Base-by-base conservation (phyloP, 140 eudicot genomes). In the Artemisia princeps region DNA sequence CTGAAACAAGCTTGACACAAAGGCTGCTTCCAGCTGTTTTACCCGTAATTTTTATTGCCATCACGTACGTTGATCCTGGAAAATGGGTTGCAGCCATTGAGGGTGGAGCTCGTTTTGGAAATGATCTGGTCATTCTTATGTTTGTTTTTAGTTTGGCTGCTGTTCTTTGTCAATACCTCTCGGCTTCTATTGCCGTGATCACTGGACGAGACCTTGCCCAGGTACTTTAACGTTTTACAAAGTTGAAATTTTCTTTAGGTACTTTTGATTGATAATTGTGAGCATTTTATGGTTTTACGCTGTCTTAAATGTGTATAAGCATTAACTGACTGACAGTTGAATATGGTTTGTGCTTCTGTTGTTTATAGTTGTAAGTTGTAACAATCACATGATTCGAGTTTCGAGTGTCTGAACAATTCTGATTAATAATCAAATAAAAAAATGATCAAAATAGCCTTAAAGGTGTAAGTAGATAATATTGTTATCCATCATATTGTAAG, bases 21-120 rank as follows among this genome's bases (percentile, higher is more conserved):
- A 81, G 85, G 63, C 23, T 83, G 54, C 72, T 87, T 76, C 71
- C 95, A 23, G 90, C 85, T 70, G 56, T 72, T 46, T 77, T 78
- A 24, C 95, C 98, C 0, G 78, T 78, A 55, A 76, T 92, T 59
- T 81, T 83, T 70, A 64, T 92, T 67, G 94, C 96, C 61, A 62
- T 92, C 10, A 70, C 89, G 52, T 92, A 88, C 80, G 65, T 92
- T 51, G 96, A 92, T 67, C 98, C 98, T 1, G 97, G 97, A 76
- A 91, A 91, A 71, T 91, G 96, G 96, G 97, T 84, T 69, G 85
- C 92, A 68, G 61, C 86, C 62, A 77, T 87, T 14, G 96, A 92
- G 55, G 88, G 89, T 12, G 98, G 98, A 42, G 91, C 98, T 28
- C 95, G 82, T 42, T 83, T 85, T 80, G 96, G 92, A 14, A 67